Evolutionary conservation across 768 basidiomycete genomes (phyloP), one percentile per base, ranked within the genome.

Genomic region (Brasilioporus rufonigricans): DNA sequence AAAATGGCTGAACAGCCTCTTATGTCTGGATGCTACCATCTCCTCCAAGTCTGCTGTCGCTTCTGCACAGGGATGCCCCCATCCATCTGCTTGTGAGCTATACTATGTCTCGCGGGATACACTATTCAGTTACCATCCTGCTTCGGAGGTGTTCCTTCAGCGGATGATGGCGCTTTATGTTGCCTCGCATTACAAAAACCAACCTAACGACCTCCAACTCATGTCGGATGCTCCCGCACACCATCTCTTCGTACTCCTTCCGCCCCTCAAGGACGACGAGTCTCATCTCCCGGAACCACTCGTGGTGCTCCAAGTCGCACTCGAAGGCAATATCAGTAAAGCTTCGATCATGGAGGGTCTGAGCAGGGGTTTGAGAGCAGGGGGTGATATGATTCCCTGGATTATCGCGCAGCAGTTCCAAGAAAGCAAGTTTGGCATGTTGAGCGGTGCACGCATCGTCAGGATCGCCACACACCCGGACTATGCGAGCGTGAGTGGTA

Each of bases 381-480:
- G 92, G 0, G 97, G 97, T 1, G 97, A 99, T 74, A 86, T 99
- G 84, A 97, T 99, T 55, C 97, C 97, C 0, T 99, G 97, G 96
- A 77, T 97, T 24, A 76, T 99, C 44, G 85, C 91, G 41, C 93
- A 94, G 69, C 86, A 98, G 77, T 99, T 91, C 78, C 93, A 97
- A 75, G 97, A 99, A 71, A 87, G 82, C 61, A 88, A 90, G 68
- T 99, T 99, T 72, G 96, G 92, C 7, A 77, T 82, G 72, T 74
- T 99, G 59, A 93, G 91, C 38, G 97, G 97, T 0, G 96, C 90
- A 7, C 77, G 97, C 44, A 75, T 99, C 23, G 95, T 99, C 16
- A 78, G 97, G 53, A 87, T 99, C 48, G 96, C 97, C 29, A 93
- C 91, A 29, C 94, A 97, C 73, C 97, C 97, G 0, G 95, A 98